Percentiles rank a stretch among this genome's conserved stretches.
Conservation (phyloP, 495 filamentous ascomycete species). For the Lichenothelia convexa region DNA sequence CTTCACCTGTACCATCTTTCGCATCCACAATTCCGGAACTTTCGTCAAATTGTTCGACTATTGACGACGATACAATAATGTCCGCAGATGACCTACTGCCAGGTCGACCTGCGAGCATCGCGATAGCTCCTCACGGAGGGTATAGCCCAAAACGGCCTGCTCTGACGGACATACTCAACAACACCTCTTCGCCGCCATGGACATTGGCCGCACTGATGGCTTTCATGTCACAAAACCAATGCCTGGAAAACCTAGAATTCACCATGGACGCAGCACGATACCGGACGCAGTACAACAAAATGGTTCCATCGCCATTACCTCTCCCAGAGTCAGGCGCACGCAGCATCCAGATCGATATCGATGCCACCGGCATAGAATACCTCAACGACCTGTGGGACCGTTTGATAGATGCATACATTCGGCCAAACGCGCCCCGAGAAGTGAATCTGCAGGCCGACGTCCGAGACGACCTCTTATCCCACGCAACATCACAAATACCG, state of each 20-base stretch:
- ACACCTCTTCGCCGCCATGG: slow-evolving; percentile 75
- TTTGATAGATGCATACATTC: slow-evolving; percentile 53
- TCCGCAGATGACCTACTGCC: slow-evolving; percentile 26
- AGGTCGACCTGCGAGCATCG: slow-evolving; percentile 43
- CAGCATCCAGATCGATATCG: slow-evolving; percentile 24
- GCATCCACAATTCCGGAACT: neutral
- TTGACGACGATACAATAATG: slow-evolving; percentile 36
- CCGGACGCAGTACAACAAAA: slow-evolving; percentile 46
- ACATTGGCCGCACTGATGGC: slow-evolving; percentile 91
- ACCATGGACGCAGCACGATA: slow-evolving; percentile 93
- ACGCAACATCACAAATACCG: slow-evolving; percentile 41
- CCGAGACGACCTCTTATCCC: slow-evolving; percentile 56
- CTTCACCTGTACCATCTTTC: neutral
- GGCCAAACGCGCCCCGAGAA: slow-evolving; percentile 64
- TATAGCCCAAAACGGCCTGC: slow-evolving; percentile 63
- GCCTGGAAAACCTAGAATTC: slow-evolving; percentile 91
- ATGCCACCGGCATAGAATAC: slow-evolving; percentile 40
- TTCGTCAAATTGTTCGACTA: neutral
- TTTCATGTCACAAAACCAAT: slow-evolving; percentile 94
- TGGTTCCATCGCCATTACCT: too few relatives aligned
- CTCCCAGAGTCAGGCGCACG: too few relatives aligned
- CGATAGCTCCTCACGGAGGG: slow-evolving; percentile 33
- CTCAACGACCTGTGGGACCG: slow-evolving; percentile 55
- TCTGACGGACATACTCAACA: slow-evolving; percentile 70
- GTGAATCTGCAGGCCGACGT: slow-evolving; percentile 84